Evolutionary conservation across 345 rosid species (phyloP).

Genomic region (Psidium guajava): DNA sequence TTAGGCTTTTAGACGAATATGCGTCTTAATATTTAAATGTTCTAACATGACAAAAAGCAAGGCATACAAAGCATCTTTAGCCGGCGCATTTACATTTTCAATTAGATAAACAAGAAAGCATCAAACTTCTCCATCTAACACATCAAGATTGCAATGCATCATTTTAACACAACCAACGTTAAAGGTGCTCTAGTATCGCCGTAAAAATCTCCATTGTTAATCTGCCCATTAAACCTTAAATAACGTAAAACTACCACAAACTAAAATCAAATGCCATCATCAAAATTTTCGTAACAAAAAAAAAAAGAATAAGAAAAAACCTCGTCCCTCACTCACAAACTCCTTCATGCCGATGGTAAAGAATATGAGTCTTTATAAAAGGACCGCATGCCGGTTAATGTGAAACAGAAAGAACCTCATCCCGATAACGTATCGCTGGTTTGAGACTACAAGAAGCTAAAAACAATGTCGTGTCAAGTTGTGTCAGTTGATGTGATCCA

Average conservation of each 20-base stretch:
- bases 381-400: background rate
- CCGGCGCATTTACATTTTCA: background rate
- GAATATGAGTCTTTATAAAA: background rate
- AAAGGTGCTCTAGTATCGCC: background rate
- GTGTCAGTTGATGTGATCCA: background rate
- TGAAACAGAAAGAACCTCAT: background rate
- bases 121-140: background rate
- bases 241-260: background rate
- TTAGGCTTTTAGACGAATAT: background rate
- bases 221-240: background rate
- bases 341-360: background rate
- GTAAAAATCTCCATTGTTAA: background rate
- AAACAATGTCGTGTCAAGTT: background rate
- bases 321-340: background rate
- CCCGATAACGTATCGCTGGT: background rate
- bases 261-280: background rate
- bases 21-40: background rate
- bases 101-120: background rate
- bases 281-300: background rate
- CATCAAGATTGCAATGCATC: background rate
- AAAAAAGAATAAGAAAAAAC: background rate
- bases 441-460: background rate
- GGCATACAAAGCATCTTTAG: background rate
- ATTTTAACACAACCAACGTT: background rate
- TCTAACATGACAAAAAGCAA: background rate